Evolutionary conservation across 176 grass and related monocot genomes (phyloP), one percentile per base, ranked within the genome.

Genomic region (Musa itinerans): DNA sequence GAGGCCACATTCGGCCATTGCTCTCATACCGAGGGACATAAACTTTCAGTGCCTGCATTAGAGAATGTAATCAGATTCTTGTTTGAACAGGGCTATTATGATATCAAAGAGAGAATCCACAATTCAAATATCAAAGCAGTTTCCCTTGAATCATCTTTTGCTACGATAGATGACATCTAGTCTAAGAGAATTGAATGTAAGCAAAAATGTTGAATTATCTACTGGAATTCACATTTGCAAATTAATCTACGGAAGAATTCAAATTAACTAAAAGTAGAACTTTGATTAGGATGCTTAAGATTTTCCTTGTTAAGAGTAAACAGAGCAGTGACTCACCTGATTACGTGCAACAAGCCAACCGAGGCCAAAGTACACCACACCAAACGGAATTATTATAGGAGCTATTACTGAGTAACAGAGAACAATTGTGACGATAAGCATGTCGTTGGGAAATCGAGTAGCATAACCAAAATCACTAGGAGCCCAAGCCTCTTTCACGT

Each of bases 1-100:
- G 96, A 24, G 96, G 91, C 96, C 96, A 99, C 91, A 95, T 95
- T 75, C 89, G 83, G 0, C 96, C 96, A 0, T 92, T 84, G 84
- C 96, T 92, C 86, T 99, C 96, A 0, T 81, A 99, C 59, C 52
- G 84, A 5, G 83, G 91, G 53, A 92, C 78, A 26, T 89, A 94
- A 65, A 95, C 88, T 86, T 92, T 88, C 49, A 99, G 24, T 52
- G 83, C 81, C 91, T 99, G 76, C 50, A 62, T 69, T 17, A 8
- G 80, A 64, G 51, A 22, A 69, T 48, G 67, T 0, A 9, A 50
- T 20, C 29, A 15, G 16, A 57, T 58, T 58, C 17, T 15, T 58
- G 17, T 58, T 58, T 58, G 55, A 58, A 58, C 13, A 58, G 11
- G 55, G 55, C 11, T 58, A 12, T 17, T 58, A 13, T 3, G 34